Evolutionary conservation across 2,329 filamentous ascomycete genomes (phyloP).

Genomic region (Metarhizium guizhouense): DNA sequence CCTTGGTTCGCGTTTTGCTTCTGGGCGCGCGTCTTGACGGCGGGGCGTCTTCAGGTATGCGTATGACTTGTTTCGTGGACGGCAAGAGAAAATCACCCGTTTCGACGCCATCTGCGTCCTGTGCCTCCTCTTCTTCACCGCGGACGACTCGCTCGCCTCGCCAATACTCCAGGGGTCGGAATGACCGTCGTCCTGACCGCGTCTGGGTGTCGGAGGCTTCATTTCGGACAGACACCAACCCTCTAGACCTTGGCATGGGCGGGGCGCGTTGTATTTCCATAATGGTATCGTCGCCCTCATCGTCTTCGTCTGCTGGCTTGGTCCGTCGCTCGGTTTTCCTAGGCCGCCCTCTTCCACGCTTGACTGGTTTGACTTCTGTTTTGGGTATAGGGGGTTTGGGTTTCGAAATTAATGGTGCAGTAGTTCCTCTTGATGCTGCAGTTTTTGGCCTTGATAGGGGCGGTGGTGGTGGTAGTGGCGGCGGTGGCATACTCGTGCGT

Average conservation of each 20-base stretch:
- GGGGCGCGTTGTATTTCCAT: conserved; percentile 43
- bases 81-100: conserved; percentile 48
- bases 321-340: conserved; percentile 10
- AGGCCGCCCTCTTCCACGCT: conserved; percentile 6
- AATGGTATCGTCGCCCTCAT: conserved; percentile 36
- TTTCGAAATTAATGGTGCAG: background rate
- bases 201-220: conserved; percentile 48
- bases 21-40: conserved; percentile 16
- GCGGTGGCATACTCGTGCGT: conserved; percentile 12
- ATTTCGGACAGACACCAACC: conserved; percentile 43
- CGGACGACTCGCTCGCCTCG: conserved; percentile 60
- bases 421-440: conserved; percentile 15
- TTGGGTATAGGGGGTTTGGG: background rate
- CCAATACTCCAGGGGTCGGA: conserved; percentile 78
- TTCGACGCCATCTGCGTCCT: conserved; percentile 37
- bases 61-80: conserved; percentile 68
- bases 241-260: conserved; percentile 45
- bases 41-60: conserved; percentile 51
- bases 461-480: conserved; percentile 8
- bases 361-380: background rate
- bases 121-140: conserved; percentile 53
- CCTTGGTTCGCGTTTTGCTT: conserved; percentile 19
- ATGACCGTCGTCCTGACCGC: conserved; percentile 69
- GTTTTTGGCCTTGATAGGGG: conserved; percentile 13
- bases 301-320: conserved; percentile 22